Conservation (phyloP, 108 stramenopile genomes). For the Cyclostephanos invisitatus region DNA sequence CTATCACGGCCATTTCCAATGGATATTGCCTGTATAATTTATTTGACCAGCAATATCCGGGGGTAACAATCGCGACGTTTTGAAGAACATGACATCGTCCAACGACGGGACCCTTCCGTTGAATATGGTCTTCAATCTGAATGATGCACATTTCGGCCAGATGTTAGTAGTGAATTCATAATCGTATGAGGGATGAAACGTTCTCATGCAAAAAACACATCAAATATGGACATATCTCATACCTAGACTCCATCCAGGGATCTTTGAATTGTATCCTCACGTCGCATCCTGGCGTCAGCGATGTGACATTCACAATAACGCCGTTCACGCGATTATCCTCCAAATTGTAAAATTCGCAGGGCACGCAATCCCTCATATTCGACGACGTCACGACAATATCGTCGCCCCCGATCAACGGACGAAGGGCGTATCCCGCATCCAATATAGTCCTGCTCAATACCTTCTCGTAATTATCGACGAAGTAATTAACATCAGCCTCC, state of each 20-base stretch:
- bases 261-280: neutral
- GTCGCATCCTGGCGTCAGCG: neutral
- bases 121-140: constrained; percentile 1
- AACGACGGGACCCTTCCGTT: constrained; percentile 7
- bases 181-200: neutral
- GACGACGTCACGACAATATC: neutral
- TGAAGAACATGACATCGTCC: constrained; percentile 34
- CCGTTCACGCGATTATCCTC: neutral
- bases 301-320: neutral
- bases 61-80: constrained; percentile 21
- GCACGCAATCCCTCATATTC: constrained; percentile 1
- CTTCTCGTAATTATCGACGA: constrained; percentile 16
- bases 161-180: neutral
- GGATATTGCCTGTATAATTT: constrained; percentile 4
- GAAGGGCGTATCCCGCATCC: constrained; percentile 15
- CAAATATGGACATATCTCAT: neutral
- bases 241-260: constrained; percentile 7
- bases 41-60: constrained; percentile 1
- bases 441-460: constrained; percentile 19
- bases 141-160: too few species aligned
- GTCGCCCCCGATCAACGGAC: neutral
- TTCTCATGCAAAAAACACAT: too few species aligned
- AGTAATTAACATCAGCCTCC: neutral
- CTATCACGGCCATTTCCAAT: constrained; percentile 12
- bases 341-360: neutral